Conservation (phyloP, 2,329 filamentous ascomycete species). For the Xylariales sp. region DNA sequence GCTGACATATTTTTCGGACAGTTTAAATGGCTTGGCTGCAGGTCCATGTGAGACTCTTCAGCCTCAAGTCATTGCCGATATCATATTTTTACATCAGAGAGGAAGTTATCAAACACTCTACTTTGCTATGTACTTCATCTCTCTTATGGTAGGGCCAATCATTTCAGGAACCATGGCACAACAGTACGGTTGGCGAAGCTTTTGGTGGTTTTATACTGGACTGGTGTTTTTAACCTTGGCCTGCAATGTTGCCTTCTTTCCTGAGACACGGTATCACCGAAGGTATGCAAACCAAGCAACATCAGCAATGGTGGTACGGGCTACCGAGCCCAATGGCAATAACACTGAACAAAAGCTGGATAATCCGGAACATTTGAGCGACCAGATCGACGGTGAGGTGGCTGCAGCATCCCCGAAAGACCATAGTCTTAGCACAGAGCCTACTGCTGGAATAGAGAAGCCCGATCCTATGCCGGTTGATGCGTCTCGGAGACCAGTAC, state of each 20-base stretch:
- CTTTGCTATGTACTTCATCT: conserved; percentile 59
- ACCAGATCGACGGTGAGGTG: no score
- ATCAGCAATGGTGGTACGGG: no score
- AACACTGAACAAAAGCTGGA: no score
- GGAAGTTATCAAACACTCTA: conserved; percentile 51
- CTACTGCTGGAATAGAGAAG: neutral
- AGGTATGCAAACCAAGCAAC: no score
- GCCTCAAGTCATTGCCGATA: conserved; percentile 59
- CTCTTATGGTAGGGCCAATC: conserved; percentile 43
- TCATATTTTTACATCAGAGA: conserved; percentile 61
- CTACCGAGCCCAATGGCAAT: no score
- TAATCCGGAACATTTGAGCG: no score
- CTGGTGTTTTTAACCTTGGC: conserved; percentile 45
- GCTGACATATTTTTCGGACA: no score
- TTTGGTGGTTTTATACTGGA: conserved; percentile 63
- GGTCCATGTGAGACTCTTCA: conserved; percentile 60
- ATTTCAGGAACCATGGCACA: conserved; percentile 53
- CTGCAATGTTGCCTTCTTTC: conserved; percentile 55
- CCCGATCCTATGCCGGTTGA: conserved; percentile 23
- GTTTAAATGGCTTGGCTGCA: conserved; percentile 58
- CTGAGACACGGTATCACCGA: conserved; percentile 60
- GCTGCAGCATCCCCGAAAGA: no score
- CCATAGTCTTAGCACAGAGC: no score
- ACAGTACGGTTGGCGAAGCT: conserved; percentile 54
- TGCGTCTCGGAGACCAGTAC: no score